Evolutionary conservation across 148 eudicot genomes (phyloP).

Genomic region (Suaeda aralocaspica): DNA sequence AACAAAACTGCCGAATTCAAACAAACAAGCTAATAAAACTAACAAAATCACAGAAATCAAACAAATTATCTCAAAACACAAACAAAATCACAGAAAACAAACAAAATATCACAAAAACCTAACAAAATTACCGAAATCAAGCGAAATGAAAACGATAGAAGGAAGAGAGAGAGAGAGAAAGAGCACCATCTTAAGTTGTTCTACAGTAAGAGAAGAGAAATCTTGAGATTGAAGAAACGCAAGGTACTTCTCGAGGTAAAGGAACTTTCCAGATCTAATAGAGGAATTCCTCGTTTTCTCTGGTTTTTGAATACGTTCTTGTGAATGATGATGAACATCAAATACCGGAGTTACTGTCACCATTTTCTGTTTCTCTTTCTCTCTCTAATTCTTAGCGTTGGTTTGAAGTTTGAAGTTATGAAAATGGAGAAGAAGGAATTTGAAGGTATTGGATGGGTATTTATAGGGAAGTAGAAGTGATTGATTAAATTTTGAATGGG

Average conservation of each 20-base stretch:
- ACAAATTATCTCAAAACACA: too few species aligned
- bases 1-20: too few species aligned
- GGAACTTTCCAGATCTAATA: neutral
- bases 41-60: neutral
- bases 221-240: slow-evolving; percentile 24
- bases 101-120: neutral
- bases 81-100: too few species aligned
- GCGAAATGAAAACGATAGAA: neutral
- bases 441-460: too few species aligned
- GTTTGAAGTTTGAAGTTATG: too few species aligned
- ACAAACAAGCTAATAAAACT: too few species aligned
- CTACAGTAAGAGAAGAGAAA: slow-evolving; percentile 16
- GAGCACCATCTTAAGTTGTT: slow-evolving; percentile 30
- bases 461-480: too few species aligned
- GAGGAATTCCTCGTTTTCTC: neutral
- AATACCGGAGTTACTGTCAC: too few species aligned
- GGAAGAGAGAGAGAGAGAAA: neutral
- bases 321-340: neutral
- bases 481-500: too few species aligned
- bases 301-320: neutral
- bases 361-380: too few species aligned
- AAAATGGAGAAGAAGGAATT: too few species aligned
- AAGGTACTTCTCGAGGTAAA: slow-evolving; percentile 38
- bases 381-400: too few species aligned
- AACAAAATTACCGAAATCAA: neutral